A percentile compares a stretch with the other conserved stretches of the same genome.
Conservation (phyloP, 352 stramenopile species). For the Phytophthora chlamydospora region DNA sequence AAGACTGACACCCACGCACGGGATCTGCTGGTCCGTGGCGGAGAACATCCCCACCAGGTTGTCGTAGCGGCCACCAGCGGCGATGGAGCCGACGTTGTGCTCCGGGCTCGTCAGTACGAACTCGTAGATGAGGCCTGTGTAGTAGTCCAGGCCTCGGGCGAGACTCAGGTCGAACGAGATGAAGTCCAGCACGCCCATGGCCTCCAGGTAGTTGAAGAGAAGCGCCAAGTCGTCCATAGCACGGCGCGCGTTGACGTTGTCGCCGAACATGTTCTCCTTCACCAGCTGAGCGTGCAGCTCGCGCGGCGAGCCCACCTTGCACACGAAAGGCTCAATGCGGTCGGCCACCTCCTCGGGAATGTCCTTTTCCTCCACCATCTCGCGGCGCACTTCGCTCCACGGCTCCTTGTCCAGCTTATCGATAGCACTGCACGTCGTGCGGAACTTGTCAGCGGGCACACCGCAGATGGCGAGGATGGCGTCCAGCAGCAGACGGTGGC, state of each 20-base stretch:
- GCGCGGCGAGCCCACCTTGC: constrained; percentile 86
- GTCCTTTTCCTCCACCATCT: constrained; percentile 99
- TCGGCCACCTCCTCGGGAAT: constrained; percentile 92
- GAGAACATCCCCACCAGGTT: constrained; percentile 99
- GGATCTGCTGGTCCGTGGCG: constrained; percentile 94
- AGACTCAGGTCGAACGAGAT: constrained; percentile 98
- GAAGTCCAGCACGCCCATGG: constrained; percentile 94
- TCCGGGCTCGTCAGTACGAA: constrained; percentile 92
- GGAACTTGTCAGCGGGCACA: constrained; percentile 96
- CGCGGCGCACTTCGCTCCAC: constrained; percentile 88
- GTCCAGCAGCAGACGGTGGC: constrained; percentile 97
- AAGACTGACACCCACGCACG: constrained; percentile 98
- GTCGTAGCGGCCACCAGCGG: constrained; percentile 97
- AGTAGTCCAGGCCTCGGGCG: constrained; percentile 98
- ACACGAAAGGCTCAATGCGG: constrained; percentile 95
- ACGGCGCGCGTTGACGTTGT: constrained; percentile 82
- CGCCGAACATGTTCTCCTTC: constrained; percentile 89
- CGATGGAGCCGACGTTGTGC: constrained; percentile 97
- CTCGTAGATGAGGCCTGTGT: constrained; percentile 99
- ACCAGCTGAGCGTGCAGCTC: constrained; percentile 83
- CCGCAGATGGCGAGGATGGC: constrained; percentile 98
- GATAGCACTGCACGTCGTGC: constrained; percentile 97
- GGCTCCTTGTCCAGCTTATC: constrained; percentile 99
- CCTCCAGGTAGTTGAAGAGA: constrained; percentile 98
- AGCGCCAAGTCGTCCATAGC: constrained; percentile 94